A percentile compares a stretch with the other conserved stretches of the same genome.
phyloP scores from a whole-genome alignment of 257 asterid genomes.

The Solanum sparsipilum region DNA sequence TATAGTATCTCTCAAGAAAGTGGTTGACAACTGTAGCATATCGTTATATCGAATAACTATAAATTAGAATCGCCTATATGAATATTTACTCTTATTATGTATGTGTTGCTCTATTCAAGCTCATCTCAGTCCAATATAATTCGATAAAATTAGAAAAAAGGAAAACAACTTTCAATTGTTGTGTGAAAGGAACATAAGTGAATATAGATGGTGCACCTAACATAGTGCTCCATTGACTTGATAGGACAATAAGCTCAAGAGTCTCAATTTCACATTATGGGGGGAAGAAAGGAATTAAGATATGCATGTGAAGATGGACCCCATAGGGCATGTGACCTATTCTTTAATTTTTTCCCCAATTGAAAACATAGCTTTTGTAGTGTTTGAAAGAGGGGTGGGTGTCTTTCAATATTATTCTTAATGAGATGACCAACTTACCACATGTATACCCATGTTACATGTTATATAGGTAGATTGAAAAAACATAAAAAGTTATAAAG shows the following conservation, averaged over 20 bases:
- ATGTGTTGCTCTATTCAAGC: neutral
- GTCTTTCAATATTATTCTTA: slow-evolving; percentile 3
- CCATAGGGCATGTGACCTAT: slow-evolving; percentile 24
- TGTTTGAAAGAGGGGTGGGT: neutral
- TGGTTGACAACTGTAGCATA: neutral
- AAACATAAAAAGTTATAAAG: neutral
- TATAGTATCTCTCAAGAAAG: neutral
- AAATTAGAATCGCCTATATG: neutral
- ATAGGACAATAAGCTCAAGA: neutral
- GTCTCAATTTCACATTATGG: slow-evolving; percentile 9
- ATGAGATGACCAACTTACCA: slow-evolving; percentile 26
- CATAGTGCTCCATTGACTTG: neutral
- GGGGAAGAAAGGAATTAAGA: slow-evolving; percentile 4
- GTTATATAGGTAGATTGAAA: neutral
- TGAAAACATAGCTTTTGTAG: slow-evolving; percentile 5
- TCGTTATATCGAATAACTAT: neutral
- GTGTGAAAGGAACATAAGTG: neutral
- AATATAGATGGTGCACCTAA: neutral
- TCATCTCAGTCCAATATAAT: neutral
- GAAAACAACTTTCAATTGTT: neutral
- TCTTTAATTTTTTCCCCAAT: slow-evolving; percentile 5
- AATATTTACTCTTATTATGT: neutral
- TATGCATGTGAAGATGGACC: slow-evolving; percentile 51
- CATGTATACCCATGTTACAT: slow-evolving; percentile 43
- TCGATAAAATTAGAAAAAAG: neutral